Evolutionary conservation across 768 basidiomycete species (phyloP).

Genomic region (Cantharellus cinnabarinus): DNA sequence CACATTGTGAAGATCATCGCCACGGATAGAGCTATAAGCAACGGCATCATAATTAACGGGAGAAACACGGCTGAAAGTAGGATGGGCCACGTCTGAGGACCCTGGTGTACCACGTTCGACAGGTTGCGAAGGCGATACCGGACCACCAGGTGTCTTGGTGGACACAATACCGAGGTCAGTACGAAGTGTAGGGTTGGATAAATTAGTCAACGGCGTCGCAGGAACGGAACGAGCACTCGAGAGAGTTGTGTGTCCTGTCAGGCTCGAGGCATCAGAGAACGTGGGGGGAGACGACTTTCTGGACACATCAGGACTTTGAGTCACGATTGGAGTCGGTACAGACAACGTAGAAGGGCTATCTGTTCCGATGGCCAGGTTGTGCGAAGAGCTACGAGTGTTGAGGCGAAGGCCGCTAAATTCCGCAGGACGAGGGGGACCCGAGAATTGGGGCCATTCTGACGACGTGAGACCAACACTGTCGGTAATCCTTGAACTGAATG

Average conservation of each 20-base stretch:
- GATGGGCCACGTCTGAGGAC: not conserved
- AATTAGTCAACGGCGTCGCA: constrained; percentile 47
- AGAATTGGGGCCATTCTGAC: constrained; percentile 88
- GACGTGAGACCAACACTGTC: constrained; percentile 9
- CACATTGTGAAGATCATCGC: constrained; percentile 38
- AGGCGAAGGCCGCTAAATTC: not conserved
- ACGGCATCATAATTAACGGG: constrained; percentile 32
- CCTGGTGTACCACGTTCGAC: not conserved
- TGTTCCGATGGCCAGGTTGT: not conserved
- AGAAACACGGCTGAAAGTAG: not conserved
- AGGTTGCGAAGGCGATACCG: constrained; percentile 26
- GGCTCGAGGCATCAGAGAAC: constrained; percentile 27
- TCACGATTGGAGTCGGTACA: constrained; percentile 10
- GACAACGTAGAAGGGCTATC: not conserved
- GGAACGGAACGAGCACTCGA: constrained; percentile 52
- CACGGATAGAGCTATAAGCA: constrained; percentile 33
- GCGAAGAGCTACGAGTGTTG: not conserved
- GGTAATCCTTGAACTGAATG: constrained; percentile 9
- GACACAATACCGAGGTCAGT: constrained; percentile 17
- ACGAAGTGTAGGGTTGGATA: constrained; percentile 16
- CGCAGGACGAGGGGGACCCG: constrained; percentile 28
- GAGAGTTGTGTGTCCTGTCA: constrained; percentile 19
- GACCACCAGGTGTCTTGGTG: constrained; percentile 51
- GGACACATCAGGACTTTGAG: constrained; percentile 33
- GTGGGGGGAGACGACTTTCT: constrained; percentile 59